phyloP scores from a whole-genome alignment of 1,284 basidiomycete species.

The Tilletia caries region DNA sequence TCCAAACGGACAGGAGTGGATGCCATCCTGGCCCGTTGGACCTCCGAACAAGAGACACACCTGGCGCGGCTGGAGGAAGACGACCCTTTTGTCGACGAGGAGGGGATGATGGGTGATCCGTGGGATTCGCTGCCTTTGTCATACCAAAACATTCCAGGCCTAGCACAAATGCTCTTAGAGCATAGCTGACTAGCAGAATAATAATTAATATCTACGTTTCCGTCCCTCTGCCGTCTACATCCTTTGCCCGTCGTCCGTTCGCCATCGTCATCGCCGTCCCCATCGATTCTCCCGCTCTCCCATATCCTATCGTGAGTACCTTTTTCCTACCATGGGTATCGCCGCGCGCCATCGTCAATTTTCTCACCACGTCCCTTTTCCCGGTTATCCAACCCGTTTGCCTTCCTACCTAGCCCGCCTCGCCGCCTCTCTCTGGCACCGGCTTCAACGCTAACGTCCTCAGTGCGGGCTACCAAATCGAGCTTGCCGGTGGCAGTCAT shows the following conservation, averaged over 20 bases:
- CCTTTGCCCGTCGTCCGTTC: too few species aligned
- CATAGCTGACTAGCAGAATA: not conserved
- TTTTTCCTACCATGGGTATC: too few species aligned
- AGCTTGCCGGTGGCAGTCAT: slow-evolving; percentile 95
- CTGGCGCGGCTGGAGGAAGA: not conserved
- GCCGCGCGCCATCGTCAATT: too few species aligned
- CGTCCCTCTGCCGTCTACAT: too few species aligned
- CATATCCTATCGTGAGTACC: too few species aligned
- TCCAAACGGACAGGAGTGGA: not conserved
- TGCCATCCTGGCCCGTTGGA: not conserved
- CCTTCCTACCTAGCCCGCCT: too few species aligned
- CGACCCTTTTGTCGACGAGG: not conserved
- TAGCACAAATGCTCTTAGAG: not conserved
- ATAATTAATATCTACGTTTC: too few species aligned
- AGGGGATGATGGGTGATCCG: not conserved
- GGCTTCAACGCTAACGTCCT: slow-evolving; percentile 66
- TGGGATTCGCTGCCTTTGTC: not conserved
- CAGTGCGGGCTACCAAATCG: slow-evolving; percentile 90
- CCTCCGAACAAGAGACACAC: not conserved
- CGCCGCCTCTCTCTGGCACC: too few species aligned
- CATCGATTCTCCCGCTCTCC: too few species aligned
- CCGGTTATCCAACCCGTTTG: too few species aligned
- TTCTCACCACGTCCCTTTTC: too few species aligned
- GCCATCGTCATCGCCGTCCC: too few species aligned
- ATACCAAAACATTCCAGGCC: not conserved